These are phyloP conservation scores for Taphrina confusa DNA, from an alignment of 1,139 yeast species.

Conservation along the genomic window DNA sequence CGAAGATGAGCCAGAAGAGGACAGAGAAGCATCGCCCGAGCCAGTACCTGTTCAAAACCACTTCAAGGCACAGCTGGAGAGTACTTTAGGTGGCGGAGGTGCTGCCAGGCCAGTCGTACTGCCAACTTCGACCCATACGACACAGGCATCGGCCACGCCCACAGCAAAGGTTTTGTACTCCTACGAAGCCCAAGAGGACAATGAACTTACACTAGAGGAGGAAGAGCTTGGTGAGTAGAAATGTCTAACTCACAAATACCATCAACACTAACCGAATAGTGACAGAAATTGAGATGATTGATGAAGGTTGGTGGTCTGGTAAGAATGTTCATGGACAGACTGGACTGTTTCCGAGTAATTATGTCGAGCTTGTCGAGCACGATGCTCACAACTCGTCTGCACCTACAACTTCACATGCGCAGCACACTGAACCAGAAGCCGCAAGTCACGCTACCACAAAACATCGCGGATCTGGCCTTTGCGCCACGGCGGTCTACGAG, in stretches of 20 bases:
- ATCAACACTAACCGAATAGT: background rate
- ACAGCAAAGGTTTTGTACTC: conserved; percentile 67
- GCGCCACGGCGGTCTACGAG: conserved; percentile 77
- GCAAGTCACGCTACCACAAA: conserved; percentile 43
- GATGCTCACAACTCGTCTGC: conserved; percentile 38
- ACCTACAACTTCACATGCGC: conserved; percentile 7
- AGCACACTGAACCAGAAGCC: conserved; percentile 39
- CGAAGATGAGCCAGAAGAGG: conserved; percentile 32
- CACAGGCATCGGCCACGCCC: conserved; percentile 37
- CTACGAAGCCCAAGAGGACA: conserved; percentile 72
- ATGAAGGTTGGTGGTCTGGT: conserved; percentile 85
- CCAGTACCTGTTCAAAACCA: conserved; percentile 30
- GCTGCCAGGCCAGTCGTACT: conserved; percentile 27
- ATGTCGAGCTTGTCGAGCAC: conserved; percentile 55
- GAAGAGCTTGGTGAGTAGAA: conserved; percentile 61
- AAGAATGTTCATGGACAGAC: conserved; percentile 57
- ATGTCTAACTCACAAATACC: background rate
- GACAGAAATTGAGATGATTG: conserved; percentile 62
- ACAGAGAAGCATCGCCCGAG: conserved; percentile 36
- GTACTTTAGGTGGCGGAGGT: conserved; percentile 44
- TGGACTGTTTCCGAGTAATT: conserved; percentile 75
- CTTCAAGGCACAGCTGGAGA: conserved; percentile 38
- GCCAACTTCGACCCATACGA: conserved; percentile 32
- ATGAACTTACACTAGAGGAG: conserved; percentile 65
- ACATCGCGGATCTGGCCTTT: conserved; percentile 45